phyloP scores from a whole-genome alignment of 495 filamentous ascomycete species.

The Cercophora samala region DNA sequence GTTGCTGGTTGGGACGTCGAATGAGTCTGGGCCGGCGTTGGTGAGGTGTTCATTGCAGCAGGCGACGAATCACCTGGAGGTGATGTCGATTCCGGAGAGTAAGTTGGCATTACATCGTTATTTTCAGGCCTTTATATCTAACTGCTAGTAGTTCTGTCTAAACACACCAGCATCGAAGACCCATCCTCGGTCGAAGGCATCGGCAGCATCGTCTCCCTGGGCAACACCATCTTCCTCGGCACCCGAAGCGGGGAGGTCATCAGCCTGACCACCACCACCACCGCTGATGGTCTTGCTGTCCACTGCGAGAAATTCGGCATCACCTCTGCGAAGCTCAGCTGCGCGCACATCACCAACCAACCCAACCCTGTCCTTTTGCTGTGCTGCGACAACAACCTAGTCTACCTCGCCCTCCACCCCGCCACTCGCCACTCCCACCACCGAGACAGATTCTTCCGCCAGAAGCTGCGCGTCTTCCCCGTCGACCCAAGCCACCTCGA shows the following conservation, averaged over 20 bases:
- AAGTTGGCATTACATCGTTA: conserved; percentile 8
- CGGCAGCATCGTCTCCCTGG: conserved; percentile 33
- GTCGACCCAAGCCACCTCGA: conserved; percentile 37
- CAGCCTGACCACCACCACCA: conserved; percentile 22
- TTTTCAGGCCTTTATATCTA: background rate
- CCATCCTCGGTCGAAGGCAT: conserved; percentile 30
- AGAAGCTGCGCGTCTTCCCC: conserved; percentile 38
- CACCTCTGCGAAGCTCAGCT: conserved; percentile 25
- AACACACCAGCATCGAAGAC: background rate
- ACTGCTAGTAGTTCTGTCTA: conserved; percentile 16
- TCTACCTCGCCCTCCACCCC: conserved; percentile 15
- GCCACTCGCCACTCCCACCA: background rate
- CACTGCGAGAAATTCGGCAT: conserved; percentile 30
- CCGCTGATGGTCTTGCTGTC: conserved; percentile 9
- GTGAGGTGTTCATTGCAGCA: conserved; percentile 24
- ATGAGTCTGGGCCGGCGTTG: conserved; percentile 27
- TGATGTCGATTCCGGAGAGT: conserved; percentile 19
- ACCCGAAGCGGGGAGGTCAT: conserved; percentile 48
- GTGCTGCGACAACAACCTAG: conserved; percentile 31
- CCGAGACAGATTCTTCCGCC: conserved; percentile 7
- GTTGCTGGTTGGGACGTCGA: conserved; percentile 35
- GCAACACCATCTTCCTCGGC: conserved; percentile 33
- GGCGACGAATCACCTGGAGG: background rate
- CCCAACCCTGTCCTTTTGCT: conserved; percentile 24
- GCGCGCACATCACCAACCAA: conserved; percentile 2